These are phyloP conservation scores for Bryoerythrophyllum caledonicum DNA, from an alignment of 225 moss, liverwort and hornwort species.

Conservation along the genomic window DNA sequence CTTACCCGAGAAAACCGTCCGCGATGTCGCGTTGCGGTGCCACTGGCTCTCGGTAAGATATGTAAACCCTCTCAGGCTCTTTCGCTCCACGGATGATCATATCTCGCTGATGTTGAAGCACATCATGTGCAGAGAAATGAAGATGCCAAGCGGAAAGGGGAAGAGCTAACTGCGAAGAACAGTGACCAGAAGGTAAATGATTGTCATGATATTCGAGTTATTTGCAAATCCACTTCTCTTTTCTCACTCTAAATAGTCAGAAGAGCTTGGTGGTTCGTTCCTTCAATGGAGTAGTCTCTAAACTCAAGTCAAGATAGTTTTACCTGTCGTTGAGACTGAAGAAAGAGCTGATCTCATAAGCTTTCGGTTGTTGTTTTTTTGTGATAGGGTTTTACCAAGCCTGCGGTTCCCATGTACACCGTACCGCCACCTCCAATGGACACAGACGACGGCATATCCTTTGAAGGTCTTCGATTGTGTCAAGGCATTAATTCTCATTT, in stretches of 20 bases:
- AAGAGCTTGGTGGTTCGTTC: too few relatives aligned
- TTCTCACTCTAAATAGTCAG: too few relatives aligned
- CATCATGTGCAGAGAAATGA: slow-evolving; percentile 68
- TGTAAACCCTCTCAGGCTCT: background rate
- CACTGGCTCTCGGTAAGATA: slow-evolving; percentile 80
- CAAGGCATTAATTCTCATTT: slow-evolving; percentile 60
- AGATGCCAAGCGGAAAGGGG: slow-evolving; percentile 75
- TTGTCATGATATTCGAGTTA: background rate
- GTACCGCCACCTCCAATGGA: slow-evolving; percentile 68
- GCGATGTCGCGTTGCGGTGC: slow-evolving; percentile 91
- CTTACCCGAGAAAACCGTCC: slow-evolving; percentile 86
- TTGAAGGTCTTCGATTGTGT: slow-evolving; percentile 78
- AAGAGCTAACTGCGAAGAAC: slow-evolving; percentile 68
- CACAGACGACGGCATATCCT: slow-evolving; percentile 90
- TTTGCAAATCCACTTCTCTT: too few relatives aligned
- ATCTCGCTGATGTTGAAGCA: background rate
- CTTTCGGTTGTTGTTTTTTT: slow-evolving; percentile 14
- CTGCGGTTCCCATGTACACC: slow-evolving; percentile 58
- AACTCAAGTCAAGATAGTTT: too few relatives aligned
- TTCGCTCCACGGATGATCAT: background rate
- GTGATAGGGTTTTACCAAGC: slow-evolving; percentile 59
- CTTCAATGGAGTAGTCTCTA: too few relatives aligned
- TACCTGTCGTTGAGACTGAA: too few relatives aligned
- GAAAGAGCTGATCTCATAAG: too few relatives aligned
- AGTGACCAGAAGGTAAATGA: slow-evolving; percentile 74